Evolutionary conservation across 805 yeast genomes (phyloP).

Genomic region (Nakazawaea holstii): DNA sequence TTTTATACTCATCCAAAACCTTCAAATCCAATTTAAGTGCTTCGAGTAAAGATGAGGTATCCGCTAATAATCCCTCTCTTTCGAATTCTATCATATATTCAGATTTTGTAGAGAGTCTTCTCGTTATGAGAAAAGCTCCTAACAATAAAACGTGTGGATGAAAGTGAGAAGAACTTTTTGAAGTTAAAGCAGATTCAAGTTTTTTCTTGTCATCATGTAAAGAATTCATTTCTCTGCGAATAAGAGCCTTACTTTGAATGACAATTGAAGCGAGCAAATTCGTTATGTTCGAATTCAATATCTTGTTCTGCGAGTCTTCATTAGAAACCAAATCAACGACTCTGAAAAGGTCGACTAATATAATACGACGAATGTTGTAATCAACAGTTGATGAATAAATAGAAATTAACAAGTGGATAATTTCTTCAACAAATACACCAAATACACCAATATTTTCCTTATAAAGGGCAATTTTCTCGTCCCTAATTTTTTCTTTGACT

Average conservation of each 20-base stretch:
- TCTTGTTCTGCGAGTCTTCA: constrained; percentile 23
- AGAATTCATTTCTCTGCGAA: constrained; percentile 14
- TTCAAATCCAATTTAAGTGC: constrained; percentile 15
- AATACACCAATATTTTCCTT: constrained; percentile 20
- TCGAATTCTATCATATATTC: constrained; percentile 46
- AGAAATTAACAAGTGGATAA: constrained; percentile 51
- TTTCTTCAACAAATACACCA: constrained; percentile 33
- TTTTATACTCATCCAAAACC: constrained; percentile 4
- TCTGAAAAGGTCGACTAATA: constrained; percentile 48
- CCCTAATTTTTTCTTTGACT: constrained; percentile 21
- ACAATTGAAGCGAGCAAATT: constrained; percentile 55
- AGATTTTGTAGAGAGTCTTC: constrained; percentile 37
- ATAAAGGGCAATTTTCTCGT: constrained; percentile 27
- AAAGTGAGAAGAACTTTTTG: constrained; percentile 12
- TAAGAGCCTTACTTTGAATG: constrained; percentile 41
- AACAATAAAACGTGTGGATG: constrained; percentile 38
- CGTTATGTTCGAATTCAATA: constrained; percentile 33
- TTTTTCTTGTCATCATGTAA: neutral
- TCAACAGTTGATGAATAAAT: constrained; percentile 73
- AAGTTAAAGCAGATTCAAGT: constrained; percentile 7
- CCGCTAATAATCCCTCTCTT: constrained; percentile 68
- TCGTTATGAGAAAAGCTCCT: constrained; percentile 46
- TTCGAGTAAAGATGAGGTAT: constrained; percentile 32
- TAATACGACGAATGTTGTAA: constrained; percentile 52
- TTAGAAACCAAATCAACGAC: constrained; percentile 37